A percentile compares a stretch with the other conserved stretches of the same genome.
Conservation (phyloP, 2,329 filamentous ascomycete genomes). For the Basipetospora chlamydospora region DNA sequence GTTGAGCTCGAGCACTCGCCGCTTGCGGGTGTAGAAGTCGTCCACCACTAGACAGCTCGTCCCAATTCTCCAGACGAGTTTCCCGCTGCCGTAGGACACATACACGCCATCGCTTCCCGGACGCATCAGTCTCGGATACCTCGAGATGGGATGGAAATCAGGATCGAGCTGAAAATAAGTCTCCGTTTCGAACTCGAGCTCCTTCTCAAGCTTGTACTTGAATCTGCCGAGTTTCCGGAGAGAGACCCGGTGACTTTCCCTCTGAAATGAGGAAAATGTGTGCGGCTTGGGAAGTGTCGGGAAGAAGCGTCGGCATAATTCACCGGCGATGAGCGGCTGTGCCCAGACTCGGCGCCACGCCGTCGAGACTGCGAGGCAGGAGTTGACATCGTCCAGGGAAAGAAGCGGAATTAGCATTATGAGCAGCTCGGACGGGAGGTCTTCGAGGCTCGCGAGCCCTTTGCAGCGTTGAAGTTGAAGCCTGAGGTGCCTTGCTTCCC, state of each 20-base stretch:
- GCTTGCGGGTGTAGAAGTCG: neutral
- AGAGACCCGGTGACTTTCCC: neutral
- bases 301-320: neutral
- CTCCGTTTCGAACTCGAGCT: neutral
- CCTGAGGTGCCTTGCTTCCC: neutral
- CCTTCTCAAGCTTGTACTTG: neutral
- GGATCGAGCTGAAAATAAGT: neutral
- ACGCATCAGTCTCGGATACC: too few relatives aligned
- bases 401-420: too few relatives aligned
- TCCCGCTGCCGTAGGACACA: neutral
- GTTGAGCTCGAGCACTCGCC: neutral
- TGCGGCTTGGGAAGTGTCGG: neutral
- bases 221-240: neutral
- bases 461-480: neutral
- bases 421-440: constrained; percentile 17
- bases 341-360: neutral
- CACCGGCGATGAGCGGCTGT: neutral
- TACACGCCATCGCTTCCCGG: neutral
- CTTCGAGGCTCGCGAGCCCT: neutral
- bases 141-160: neutral
- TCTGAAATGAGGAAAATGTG: neutral
- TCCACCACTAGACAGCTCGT: neutral
- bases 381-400: neutral
- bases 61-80: neutral
- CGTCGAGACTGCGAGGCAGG: neutral